A percentile compares a stretch with the other conserved stretches of the same genome.
phyloP scores from a whole-genome alignment of 1,284 basidiomycete species.

The Pisolithus thermaeus region DNA sequence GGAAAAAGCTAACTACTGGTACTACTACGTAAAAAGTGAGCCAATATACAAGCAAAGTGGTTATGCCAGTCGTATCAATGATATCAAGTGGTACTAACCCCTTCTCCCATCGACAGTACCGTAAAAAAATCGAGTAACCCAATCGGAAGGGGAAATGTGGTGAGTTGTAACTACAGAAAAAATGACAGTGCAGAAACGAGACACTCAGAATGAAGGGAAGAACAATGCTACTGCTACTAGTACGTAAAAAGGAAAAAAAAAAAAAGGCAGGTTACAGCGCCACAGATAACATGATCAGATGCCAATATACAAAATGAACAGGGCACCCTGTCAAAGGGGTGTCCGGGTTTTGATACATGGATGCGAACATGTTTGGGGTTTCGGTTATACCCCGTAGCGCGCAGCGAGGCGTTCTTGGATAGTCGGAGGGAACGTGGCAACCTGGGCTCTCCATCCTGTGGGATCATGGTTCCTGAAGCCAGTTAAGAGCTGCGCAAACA shows the following conservation, averaged over 20 bases:
- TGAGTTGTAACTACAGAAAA: slow-evolving; percentile 27
- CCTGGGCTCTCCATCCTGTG: slow-evolving; percentile 71
- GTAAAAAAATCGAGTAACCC: slow-evolving; percentile 28
- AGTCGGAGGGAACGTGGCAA: slow-evolving; percentile 67
- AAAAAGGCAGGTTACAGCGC: not conserved
- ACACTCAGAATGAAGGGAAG: slow-evolving; percentile 2
- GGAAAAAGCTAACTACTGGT: slow-evolving; percentile 40
- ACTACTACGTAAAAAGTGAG: slow-evolving; percentile 42
- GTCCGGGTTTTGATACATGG: slow-evolving; percentile 7
- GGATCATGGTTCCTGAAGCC: slow-evolving; percentile 85
- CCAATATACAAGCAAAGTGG: slow-evolving; percentile 16
- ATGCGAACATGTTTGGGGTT: slow-evolving; percentile 6
- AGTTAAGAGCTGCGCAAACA: slow-evolving; percentile 82
- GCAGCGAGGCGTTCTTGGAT: slow-evolving; percentile 73
- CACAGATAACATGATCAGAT: slow-evolving; percentile 9
- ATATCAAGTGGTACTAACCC: slow-evolving; percentile 4
- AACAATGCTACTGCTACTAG: slow-evolving; percentile 20
- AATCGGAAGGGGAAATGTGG: slow-evolving; percentile 4
- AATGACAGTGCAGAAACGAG: slow-evolving; percentile 18
- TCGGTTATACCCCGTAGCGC: slow-evolving; percentile 66
- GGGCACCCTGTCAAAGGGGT: not conserved
- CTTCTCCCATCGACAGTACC: not conserved
- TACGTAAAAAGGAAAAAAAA: slow-evolving; percentile 4
- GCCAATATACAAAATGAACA: slow-evolving; percentile 10
- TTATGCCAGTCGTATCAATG: not conserved